Conservation (phyloP, 176 grass and related monocot genomes). For the Triticum dicoccoides region DNA sequence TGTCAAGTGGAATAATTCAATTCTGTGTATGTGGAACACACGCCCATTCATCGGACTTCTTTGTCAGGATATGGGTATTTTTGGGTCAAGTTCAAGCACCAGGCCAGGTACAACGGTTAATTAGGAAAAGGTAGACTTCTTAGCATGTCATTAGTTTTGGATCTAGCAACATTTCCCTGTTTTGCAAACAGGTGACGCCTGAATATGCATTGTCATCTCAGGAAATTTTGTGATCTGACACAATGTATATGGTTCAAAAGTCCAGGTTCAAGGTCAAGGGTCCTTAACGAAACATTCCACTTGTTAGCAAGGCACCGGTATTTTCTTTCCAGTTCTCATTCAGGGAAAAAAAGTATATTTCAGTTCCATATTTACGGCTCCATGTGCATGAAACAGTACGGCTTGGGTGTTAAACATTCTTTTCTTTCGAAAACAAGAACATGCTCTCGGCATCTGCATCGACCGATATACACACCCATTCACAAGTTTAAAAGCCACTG, state of each 20-base stretch:
- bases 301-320: no score
- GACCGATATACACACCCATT: no score
- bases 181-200: background rate
- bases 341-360: no score
- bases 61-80: background rate
- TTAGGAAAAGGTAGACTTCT: background rate
- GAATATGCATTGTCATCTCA: background rate
- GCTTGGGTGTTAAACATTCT: no score
- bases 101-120: background rate
- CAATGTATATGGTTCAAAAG: background rate
- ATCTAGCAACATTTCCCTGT: background rate
- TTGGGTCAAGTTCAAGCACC: background rate
- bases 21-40: background rate
- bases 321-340: no score
- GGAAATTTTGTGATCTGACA: background rate
- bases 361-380: no score
- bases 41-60: background rate
- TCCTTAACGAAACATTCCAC: background rate
- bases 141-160: background rate
- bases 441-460: no score
- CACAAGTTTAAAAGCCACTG: no score
- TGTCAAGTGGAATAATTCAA: background rate
- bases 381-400: no score
- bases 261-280: background rate
- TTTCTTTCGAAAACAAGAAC: no score